Percentiles rank a stretch among this genome's conserved stretches.
Evolutionary conservation across 805 yeast species (phyloP).

Genomic region (Lachancea sp.): DNA sequence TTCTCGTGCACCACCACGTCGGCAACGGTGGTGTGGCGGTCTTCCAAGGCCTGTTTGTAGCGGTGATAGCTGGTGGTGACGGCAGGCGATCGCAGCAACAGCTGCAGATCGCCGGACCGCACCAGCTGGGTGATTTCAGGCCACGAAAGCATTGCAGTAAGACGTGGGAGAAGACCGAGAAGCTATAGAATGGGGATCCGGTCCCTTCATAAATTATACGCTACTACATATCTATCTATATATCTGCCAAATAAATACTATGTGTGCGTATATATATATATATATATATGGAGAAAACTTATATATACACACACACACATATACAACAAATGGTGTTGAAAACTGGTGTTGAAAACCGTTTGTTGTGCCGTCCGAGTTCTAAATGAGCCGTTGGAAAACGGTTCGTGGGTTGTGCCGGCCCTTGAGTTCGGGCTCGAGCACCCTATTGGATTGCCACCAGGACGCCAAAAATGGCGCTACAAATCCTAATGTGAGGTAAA

Average conservation of each 20-base stretch:
- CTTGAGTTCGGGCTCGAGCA: slow-evolving; percentile 10
- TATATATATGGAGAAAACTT: too few species aligned
- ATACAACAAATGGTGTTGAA: too few species aligned
- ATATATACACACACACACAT: too few species aligned
- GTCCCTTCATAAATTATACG: not conserved
- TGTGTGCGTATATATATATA: not conserved
- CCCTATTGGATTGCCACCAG: slow-evolving; percentile 28
- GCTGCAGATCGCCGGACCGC: slow-evolving; percentile 37
- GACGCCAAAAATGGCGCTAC: slow-evolving; percentile 28
- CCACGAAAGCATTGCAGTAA: slow-evolving; percentile 8
- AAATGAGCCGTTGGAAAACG: slow-evolving; percentile 12
- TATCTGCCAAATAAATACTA: not conserved
- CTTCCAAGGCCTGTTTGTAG: slow-evolving; percentile 39
- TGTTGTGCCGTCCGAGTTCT: too few species aligned
- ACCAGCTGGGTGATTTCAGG: slow-evolving; percentile 19
- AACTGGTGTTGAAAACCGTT: too few species aligned
- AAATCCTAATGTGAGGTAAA: slow-evolving; percentile 24
- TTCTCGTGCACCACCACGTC: slow-evolving; percentile 43
- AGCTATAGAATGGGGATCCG: too few species aligned
- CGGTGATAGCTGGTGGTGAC: slow-evolving; percentile 39
- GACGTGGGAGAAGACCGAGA: too few species aligned
- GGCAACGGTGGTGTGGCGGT: slow-evolving; percentile 37
- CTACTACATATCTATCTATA: not conserved
- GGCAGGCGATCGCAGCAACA: slow-evolving; percentile 43
- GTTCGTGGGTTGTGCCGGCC: slow-evolving; percentile 21